Percentiles rank a stretch among this genome's conserved stretches.
Evolutionary conservation across 345 rosid genomes (phyloP).

Genomic region (Linum lewisii): DNA sequence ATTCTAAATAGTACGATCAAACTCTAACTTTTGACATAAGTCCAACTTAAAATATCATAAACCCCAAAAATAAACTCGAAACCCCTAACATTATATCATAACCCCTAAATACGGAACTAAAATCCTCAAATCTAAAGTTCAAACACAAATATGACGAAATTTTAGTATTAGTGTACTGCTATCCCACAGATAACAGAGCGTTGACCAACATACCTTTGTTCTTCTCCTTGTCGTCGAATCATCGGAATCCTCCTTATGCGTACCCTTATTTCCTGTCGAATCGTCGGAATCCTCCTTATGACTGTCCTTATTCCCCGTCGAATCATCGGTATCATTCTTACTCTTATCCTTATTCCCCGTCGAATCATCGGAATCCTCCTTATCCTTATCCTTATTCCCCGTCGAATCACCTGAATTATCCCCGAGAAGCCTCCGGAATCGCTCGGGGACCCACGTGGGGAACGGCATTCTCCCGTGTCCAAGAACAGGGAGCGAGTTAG

Average conservation of each 20-base stretch:
- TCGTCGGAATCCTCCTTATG: not conserved
- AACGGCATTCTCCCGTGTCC: constrained; percentile 14
- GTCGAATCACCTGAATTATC: constrained; percentile 16
- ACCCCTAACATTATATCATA: too few relatives aligned
- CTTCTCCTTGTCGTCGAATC: not conserved
- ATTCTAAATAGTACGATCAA: too few relatives aligned
- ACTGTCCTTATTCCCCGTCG: not conserved
- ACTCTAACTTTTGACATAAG: too few relatives aligned
- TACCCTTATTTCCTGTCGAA: not conserved
- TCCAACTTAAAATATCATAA: too few relatives aligned
- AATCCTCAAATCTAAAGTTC: too few relatives aligned
- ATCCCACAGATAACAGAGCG: too few relatives aligned
- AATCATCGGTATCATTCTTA: not conserved
- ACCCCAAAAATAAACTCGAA: too few relatives aligned
- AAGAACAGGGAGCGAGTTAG: constrained; percentile 9
- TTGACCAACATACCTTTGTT: too few relatives aligned
- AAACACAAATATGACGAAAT: too few relatives aligned
- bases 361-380: not conserved
- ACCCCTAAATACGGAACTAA: too few relatives aligned
- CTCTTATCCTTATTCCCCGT: not conserved
- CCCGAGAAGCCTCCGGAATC: constrained; percentile 15
- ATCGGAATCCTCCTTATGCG: not conserved
- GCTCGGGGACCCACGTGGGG: constrained; percentile 26
- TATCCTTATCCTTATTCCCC: not conserved
- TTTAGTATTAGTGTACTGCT: too few relatives aligned